phyloP scores from a whole-genome alignment of 163 green algal genomes.

The Scenedesmus sp. region DNA sequence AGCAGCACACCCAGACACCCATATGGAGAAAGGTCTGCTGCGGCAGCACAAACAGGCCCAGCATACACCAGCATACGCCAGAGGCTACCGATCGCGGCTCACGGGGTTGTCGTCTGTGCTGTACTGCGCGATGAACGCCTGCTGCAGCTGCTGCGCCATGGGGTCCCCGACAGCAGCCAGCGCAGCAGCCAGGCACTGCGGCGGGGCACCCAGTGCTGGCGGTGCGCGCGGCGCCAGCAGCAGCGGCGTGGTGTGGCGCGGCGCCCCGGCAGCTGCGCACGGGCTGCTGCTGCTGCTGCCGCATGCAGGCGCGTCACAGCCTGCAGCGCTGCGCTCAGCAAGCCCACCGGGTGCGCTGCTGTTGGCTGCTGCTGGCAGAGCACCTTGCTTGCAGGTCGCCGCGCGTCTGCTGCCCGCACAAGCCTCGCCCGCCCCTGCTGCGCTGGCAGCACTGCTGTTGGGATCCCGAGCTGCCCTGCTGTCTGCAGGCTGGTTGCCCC shows the following conservation, averaged over 20 bases:
- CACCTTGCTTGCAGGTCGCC: background rate
- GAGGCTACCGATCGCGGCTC: background rate
- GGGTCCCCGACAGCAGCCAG: conserved; percentile 31
- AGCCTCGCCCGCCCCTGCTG: too few relatives aligned
- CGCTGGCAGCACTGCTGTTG: background rate
- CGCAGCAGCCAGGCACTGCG: background rate
- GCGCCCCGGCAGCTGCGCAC: background rate
- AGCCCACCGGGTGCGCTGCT: background rate
- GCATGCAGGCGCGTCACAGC: too few relatives aligned
- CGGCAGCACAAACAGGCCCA: too few relatives aligned
- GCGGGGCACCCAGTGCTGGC: background rate
- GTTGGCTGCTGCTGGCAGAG: background rate
- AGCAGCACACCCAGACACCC: too few relatives aligned
- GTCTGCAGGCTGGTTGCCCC: background rate
- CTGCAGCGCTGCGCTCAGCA: background rate
- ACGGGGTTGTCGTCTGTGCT: conserved; percentile 51
- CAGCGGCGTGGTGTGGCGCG: conserved; percentile 35
- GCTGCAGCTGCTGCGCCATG: conserved; percentile 39
- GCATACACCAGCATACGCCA: too few relatives aligned
- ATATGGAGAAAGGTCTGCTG: too few relatives aligned
- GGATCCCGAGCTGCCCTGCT: background rate
- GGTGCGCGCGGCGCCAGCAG: conserved; percentile 35
- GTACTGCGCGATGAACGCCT: conserved; percentile 42
- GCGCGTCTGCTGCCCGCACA: background rate
- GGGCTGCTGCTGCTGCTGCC: background rate